Evolutionary conservation across 176 grass and related monocot genomes (phyloP).

Genomic region (Aegilops bicornis): DNA sequence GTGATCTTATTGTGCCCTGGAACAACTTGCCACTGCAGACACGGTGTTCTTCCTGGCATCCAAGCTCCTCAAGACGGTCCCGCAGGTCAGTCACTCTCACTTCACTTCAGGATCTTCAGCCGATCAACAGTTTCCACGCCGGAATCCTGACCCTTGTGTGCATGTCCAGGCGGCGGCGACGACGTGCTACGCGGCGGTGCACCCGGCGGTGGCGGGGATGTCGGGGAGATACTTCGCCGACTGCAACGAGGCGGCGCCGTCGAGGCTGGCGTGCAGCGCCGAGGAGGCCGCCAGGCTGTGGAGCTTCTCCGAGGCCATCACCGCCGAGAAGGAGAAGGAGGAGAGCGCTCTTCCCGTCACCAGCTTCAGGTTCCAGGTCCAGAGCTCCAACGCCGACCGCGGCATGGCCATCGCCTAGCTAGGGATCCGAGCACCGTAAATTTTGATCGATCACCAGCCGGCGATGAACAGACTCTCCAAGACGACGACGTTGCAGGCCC

Average conservation of each 20-base stretch:
- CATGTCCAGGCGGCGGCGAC: slow-evolving; percentile 64
- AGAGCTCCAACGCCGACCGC: slow-evolving; percentile 21
- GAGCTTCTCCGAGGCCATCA: slow-evolving; percentile 64
- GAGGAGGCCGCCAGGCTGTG: slow-evolving; percentile 73
- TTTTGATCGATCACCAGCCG: slow-evolving; percentile 26
- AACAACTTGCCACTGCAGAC: slow-evolving; percentile 45
- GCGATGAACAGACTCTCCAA: background rate
- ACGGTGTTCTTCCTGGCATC: slow-evolving; percentile 79
- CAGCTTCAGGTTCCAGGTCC: slow-evolving; percentile 41
- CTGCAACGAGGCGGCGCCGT: slow-evolving; percentile 88
- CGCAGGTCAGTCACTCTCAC: slow-evolving; percentile 43
- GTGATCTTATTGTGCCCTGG: background rate
- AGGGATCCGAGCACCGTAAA: background rate
- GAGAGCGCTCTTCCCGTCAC: background rate
- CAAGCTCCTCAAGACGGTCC: slow-evolving; percentile 92
- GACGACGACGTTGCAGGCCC: background rate
- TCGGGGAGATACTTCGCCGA: slow-evolving; percentile 90
- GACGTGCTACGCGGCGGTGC: slow-evolving; percentile 82
- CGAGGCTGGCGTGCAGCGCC: slow-evolving; percentile 48
- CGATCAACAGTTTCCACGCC: background rate
- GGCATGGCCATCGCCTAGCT: slow-evolving; percentile 40
- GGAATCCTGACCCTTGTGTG: background rate
- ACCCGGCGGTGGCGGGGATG: slow-evolving; percentile 55
- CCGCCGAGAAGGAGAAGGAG: slow-evolving; percentile 36
- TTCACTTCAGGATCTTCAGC: background rate